Percentiles rank a stretch among this genome's conserved stretches.
phyloP scores from a whole-genome alignment of 148 eudicot species.

The Bassia scoparia region DNA sequence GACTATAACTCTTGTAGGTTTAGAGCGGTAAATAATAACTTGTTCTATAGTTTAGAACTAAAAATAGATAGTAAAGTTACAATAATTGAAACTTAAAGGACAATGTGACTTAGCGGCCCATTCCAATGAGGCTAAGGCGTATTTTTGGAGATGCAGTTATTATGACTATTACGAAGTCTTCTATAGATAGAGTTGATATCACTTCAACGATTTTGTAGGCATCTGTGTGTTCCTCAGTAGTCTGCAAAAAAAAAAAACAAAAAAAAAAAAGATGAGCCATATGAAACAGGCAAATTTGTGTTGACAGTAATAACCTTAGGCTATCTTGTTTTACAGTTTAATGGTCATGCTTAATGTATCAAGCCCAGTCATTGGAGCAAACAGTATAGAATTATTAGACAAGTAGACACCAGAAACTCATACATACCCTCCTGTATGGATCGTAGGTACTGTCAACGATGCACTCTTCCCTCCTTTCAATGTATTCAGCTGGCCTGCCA shows the following conservation, averaged over 20 bases:
- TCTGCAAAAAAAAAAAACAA: background rate
- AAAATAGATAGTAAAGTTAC: no score
- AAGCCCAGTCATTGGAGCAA: no score
- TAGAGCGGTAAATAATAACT: no score
- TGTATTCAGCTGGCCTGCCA: constrained; percentile 8
- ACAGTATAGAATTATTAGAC: background rate
- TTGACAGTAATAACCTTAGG: no score
- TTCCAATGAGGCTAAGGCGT: background rate
- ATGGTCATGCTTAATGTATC: no score
- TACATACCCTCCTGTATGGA: constrained; percentile 26
- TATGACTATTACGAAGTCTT: no score
- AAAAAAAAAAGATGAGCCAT: background rate
- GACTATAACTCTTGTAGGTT: no score
- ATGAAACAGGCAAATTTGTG: background rate
- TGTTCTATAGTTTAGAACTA: no score
- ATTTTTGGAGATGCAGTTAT: no score
- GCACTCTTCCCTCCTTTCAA: constrained; percentile 20
- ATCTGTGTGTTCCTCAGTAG: background rate
- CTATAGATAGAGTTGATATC: background rate
- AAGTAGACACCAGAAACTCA: background rate
- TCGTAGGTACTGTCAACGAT: constrained; percentile 17
- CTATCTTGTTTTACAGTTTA: no score
- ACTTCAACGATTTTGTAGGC: background rate
- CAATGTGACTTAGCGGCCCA: background rate
- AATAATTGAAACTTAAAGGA: no score